Evolutionary conservation across 208 protist genomes (phyloP).

Genomic region (Leishmania martiniquensis): DNA sequence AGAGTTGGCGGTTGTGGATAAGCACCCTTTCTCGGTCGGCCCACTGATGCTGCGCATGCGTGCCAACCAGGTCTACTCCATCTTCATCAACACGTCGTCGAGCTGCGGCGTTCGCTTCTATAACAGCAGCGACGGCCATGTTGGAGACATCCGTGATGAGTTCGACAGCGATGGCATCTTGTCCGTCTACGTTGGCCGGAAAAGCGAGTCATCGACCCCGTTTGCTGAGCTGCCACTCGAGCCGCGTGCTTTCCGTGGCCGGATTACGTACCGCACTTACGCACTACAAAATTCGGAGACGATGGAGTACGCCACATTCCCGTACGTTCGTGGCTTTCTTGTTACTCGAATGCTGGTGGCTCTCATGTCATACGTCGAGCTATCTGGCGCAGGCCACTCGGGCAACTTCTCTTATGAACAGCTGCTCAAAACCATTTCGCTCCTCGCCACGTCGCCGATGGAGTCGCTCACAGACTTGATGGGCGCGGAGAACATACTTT

Average conservation of each 20-base stretch:
- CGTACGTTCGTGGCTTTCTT: constrained; percentile 73
- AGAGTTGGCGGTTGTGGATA: constrained; percentile 74
- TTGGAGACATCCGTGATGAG: constrained; percentile 78
- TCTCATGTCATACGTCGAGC: constrained; percentile 78
- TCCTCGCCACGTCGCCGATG: constrained; percentile 54
- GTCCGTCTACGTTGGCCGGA: constrained; percentile 84
- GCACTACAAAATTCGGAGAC: constrained; percentile 27
- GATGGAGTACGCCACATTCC: constrained; percentile 64
- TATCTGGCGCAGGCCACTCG: neutral
- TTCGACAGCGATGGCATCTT: constrained; percentile 88
- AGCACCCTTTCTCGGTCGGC: constrained; percentile 74
- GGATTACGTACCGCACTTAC: constrained; percentile 82
- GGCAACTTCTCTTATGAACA: constrained; percentile 44
- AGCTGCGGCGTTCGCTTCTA: constrained; percentile 90
- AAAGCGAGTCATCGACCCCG: constrained; percentile 79
- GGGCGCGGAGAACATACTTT: constrained; percentile 49
- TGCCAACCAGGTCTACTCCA: constrained; percentile 76
- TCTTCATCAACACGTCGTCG: constrained; percentile 90
- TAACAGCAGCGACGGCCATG: constrained; percentile 83
- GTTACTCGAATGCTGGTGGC: constrained; percentile 87
- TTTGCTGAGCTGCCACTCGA: constrained; percentile 80
- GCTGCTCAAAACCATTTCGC: constrained; percentile 44
- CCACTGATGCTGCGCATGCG: constrained; percentile 71
- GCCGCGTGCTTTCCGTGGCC: constrained; percentile 76
- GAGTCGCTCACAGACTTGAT: constrained; percentile 42